Base-by-base conservation (phyloP, 2,329 filamentous ascomycete species). In the Neofusicoccum kwambonambiense region DNA sequence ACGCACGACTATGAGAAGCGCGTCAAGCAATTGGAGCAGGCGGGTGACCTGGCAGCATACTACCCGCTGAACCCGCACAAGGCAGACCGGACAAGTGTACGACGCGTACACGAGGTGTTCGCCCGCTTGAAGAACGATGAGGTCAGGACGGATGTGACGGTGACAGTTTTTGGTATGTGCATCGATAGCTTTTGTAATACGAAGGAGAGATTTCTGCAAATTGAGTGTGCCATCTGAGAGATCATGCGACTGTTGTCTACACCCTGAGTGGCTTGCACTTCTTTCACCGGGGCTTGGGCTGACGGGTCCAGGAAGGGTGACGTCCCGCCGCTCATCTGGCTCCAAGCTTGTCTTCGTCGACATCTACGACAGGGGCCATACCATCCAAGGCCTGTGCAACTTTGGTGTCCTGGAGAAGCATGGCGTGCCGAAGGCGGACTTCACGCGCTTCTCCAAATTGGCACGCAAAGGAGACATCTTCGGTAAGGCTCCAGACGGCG, bases 261-360 rank as follows among this genome's bases (percentile, higher is more conserved):
- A 11, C 41, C 11, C 37, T 62, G n/a, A 50, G 31, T 17, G 17
- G 35, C 13, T 44, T 35, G 17, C 41, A 22, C n/a, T 17, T 58
- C 13, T 27, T 12, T 45, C 8, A 27, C 42, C 19, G 12, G 56
- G 31, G 31, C 56, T 45, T 22, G 56, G 44, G 62, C 70, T 78
- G 69, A 78, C 69, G 62, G 68, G 64, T 74, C 74, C 81, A 89
- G 92, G 93, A 77, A 92, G 92, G 74, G 84, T 97, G 68, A 83
- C 84, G 72, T 88, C 88, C 52, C 85, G 90, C 73, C 90, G 92
- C 67, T 82, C 86, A 54, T 85, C 87, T 63, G 89, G 93, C 69
- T 89, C 87, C 70, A 92, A 90, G 78, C 87, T 99, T 70, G 82
- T 92, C 68, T 99, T 99, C 77, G 77, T 97, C 69, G 90, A 95